Evolutionary conservation across 345 rosid genomes (phyloP), one percentile per base, ranked within the genome.

Genomic region (Melastoma malabathricum): DNA sequence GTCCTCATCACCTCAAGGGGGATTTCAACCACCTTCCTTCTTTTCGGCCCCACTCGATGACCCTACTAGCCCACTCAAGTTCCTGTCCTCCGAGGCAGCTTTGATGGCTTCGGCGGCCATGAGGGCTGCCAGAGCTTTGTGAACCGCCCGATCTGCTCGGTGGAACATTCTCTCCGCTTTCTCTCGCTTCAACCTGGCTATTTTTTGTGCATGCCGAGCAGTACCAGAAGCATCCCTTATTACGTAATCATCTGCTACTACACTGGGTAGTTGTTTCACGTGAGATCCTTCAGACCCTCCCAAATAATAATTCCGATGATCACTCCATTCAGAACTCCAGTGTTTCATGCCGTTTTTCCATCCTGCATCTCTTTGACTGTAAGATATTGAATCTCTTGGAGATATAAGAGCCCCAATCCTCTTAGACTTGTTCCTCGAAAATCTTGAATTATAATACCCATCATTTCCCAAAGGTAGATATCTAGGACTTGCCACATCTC

Each of bases 111-210:
- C 97, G 17, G 97, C 97, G 67, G 77, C 81, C 80, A 78, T 75
- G 60, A 84, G 78, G 58, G 95, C 83, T 65, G 70, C 80, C 65
- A 81, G 85, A 54, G 97, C 98, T 74, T 76, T 92, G 80, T 87
- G 93, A 55, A 87, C 77, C 18, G 88, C 88, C 56, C 87, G 61
- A 69, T 87, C 97, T 58, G 97, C 98, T 68, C 64, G 71, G 65
- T 72, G 74, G 46, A 84, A 72, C 74, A 84, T 62, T 57, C 77
- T 84, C 74, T 77, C 82, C 31, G 97, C 94, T 59, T 54, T 82
- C 58, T 84, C 95, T 74, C 83, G 73, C 78, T 92, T 92, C 49
- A 74, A 55, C 67, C 78, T 87, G 52, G 97, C 94, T 59, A 75
- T 43, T 34, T 68, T 68, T 13, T 56, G 68, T 6, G 97, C 94